These are phyloP conservation scores for Wickerhamomyces xylosicus DNA, from an alignment of 805 yeast species.

Conservation along the genomic window DNA sequence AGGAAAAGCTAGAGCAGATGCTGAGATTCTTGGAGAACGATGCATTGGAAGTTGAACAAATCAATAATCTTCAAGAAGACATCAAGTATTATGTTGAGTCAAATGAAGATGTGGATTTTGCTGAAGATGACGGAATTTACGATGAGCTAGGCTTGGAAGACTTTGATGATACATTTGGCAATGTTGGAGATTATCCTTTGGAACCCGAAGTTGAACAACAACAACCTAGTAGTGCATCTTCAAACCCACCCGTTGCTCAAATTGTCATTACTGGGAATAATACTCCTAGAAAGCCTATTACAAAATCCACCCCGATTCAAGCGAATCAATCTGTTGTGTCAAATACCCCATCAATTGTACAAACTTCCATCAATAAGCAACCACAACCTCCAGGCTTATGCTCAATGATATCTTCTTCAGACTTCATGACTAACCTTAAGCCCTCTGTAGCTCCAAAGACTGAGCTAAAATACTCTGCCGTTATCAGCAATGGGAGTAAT, in stretches of 20 bases:
- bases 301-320: neutral
- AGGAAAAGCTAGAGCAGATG: constrained; percentile 66
- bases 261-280: neutral
- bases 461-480: constrained; percentile 46
- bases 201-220: constrained; percentile 6
- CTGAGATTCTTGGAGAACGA: constrained; percentile 72
- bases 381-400: neutral
- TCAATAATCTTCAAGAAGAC: constrained; percentile 76
- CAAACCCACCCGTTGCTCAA: neutral
- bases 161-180: constrained; percentile 41
- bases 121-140: constrained; percentile 88
- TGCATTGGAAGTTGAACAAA: constrained; percentile 64
- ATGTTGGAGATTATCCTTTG: constrained; percentile 29
- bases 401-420: constrained; percentile 2
- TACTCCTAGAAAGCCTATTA: constrained; percentile 18
- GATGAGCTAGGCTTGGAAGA: constrained; percentile 73
- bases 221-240: constrained; percentile 5
- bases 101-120: constrained; percentile 85
- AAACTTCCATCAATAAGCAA: neutral
- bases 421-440: constrained; percentile 24
- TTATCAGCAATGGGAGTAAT: constrained; percentile 18
- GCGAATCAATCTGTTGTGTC: too few species aligned
- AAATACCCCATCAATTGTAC: neutral
- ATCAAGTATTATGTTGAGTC: constrained; percentile 89
- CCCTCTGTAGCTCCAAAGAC: constrained; percentile 50